Percentiles rank a stretch among this genome's conserved stretches.
Conservation (phyloP, 2,329 filamentous ascomycete species). For the Hypoxylon sp. region DNA sequence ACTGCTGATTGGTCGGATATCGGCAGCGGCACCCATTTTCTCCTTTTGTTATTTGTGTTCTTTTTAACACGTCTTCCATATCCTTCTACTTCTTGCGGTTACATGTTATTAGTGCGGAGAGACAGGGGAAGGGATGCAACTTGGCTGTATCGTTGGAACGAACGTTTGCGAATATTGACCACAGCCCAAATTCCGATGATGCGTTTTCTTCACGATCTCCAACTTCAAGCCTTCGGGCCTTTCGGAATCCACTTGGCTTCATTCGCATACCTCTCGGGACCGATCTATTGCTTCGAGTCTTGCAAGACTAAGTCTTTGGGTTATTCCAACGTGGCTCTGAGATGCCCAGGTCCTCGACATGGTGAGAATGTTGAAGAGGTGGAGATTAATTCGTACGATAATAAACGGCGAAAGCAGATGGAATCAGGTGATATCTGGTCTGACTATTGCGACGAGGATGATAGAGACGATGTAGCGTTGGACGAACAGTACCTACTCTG, state of each 20-base stretch:
- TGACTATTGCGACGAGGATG: background rate
- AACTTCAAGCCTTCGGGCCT: background rate
- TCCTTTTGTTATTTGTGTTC: conserved; percentile 1
- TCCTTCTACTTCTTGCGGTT: background rate
- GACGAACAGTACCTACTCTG: background rate
- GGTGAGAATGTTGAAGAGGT: background rate
- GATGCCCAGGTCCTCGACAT: background rate
- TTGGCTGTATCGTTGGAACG: background rate
- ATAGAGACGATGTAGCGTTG: background rate
- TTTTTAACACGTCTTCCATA: conserved; percentile 7
- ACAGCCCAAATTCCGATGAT: background rate
- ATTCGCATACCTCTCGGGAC: background rate
- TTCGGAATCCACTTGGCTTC: background rate
- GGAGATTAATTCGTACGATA: background rate
- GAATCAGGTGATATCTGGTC: background rate
- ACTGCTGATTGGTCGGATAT: background rate
- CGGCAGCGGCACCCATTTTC: conserved; percentile 14
- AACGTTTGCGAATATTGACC: background rate
- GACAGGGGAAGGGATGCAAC: too few species aligned
- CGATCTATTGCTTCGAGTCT: background rate
- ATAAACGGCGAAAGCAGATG: background rate
- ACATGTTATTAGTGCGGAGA: background rate
- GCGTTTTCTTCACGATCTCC: conserved; percentile 4
- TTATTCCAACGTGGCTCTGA: background rate
- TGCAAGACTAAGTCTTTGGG: background rate